These are phyloP conservation scores for Seminavis robusta DNA, from an alignment of 108 stramenopile species.

Conservation along the genomic window DNA sequence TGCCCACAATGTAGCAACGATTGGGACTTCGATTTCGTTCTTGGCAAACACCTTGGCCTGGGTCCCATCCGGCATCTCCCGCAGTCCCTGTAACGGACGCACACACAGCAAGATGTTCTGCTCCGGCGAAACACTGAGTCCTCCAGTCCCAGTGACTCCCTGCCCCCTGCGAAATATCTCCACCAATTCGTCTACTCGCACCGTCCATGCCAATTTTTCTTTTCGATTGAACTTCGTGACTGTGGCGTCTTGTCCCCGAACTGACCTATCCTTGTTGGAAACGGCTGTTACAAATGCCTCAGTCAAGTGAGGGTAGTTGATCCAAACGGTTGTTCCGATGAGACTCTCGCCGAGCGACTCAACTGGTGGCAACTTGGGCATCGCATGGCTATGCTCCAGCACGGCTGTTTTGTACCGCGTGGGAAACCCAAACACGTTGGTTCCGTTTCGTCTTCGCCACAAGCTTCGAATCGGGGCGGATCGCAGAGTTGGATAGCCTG, in stretches of 20 bases:
- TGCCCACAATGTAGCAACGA: slow-evolving; percentile 69
- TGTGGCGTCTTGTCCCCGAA: slow-evolving; percentile 49
- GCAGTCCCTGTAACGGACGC: slow-evolving; percentile 79
- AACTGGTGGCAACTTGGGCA: slow-evolving; percentile 59
- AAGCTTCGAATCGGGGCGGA: slow-evolving; percentile 63
- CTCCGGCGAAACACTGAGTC: slow-evolving; percentile 58
- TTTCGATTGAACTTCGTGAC: slow-evolving; percentile 12
- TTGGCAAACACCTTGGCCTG: slow-evolving; percentile 77
- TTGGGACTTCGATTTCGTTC: slow-evolving; percentile 84
- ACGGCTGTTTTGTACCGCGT: slow-evolving; percentile 81
- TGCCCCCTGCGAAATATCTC: slow-evolving; percentile 48
- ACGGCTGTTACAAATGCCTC: slow-evolving; percentile 85
- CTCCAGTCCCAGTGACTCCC: slow-evolving; percentile 73
- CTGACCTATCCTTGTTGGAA: slow-evolving; percentile 41
- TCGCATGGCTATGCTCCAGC: slow-evolving; percentile 50
- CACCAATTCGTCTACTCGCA: slow-evolving; percentile 35
- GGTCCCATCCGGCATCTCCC: slow-evolving; percentile 59
- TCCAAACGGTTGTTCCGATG: slow-evolving; percentile 74
- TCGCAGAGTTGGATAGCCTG: slow-evolving; percentile 78
- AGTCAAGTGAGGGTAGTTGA: slow-evolving; percentile 75
- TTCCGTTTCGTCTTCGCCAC: slow-evolving; percentile 45
- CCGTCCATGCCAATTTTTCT: slow-evolving; percentile 30
- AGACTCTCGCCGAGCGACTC: slow-evolving; percentile 56
- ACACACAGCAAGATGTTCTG: slow-evolving; percentile 68
- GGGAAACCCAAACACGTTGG: slow-evolving; percentile 70